These are phyloP conservation scores for Fraxinus excelsior DNA, from an alignment of 257 asterid genomes.

Conservation along the genomic window DNA sequence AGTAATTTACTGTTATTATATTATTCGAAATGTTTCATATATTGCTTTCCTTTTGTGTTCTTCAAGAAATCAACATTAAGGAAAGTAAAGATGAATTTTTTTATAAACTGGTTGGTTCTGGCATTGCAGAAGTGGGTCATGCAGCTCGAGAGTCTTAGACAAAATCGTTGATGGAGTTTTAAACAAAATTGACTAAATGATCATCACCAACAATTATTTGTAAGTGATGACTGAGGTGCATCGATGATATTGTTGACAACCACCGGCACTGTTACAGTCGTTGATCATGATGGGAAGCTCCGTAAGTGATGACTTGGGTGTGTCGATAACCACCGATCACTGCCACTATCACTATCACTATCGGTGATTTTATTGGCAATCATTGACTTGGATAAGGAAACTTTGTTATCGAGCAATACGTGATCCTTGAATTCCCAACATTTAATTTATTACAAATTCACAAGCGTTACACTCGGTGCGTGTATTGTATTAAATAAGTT, in stretches of 20 bases:
- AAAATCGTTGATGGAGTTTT: too few species aligned
- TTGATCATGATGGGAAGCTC: not conserved
- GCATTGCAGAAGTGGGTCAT: too few species aligned
- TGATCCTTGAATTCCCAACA: too few species aligned
- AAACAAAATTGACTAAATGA: too few species aligned
- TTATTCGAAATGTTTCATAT: not conserved
- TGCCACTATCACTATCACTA: not conserved
- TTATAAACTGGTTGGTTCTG: too few species aligned
- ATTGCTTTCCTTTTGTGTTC: not conserved
- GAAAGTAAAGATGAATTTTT: not conserved
- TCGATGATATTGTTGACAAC: not conserved
- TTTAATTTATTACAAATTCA: not conserved
- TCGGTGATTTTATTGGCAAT: not conserved
- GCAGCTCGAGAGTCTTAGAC: too few species aligned
- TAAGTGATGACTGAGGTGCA: not conserved
- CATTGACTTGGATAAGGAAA: not conserved
- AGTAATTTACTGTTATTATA: not conserved
- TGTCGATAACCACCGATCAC: not conserved
- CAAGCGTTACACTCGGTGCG: not conserved
- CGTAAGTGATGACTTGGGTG: not conserved
- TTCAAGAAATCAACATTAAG: not conserved
- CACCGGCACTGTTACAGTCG: too few species aligned
- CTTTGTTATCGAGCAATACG: too few species aligned
- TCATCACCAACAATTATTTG: not conserved
- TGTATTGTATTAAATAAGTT: not conserved